A percentile compares a stretch with the other conserved stretches of the same genome.
phyloP scores from a whole-genome alignment of 257 asterid genomes.

The Hygrophila difformis region DNA sequence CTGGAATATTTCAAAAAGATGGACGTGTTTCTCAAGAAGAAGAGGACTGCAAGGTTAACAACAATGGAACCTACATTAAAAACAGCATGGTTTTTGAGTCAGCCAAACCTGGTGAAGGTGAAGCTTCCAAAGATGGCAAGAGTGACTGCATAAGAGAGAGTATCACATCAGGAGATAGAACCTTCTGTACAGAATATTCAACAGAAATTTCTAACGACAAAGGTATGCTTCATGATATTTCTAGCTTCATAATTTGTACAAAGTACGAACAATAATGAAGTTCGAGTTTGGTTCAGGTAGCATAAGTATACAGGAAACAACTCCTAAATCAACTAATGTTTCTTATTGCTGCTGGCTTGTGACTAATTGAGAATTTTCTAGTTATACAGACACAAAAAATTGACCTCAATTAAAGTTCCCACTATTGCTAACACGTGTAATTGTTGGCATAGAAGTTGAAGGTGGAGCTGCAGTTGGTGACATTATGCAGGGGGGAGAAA shows the following conservation, averaged over 20 bases:
- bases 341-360: background rate
- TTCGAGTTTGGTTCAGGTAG: slow-evolving; percentile 5
- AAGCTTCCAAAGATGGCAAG: slow-evolving; percentile 12
- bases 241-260: slow-evolving; percentile 6
- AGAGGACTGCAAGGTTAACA: slow-evolving; percentile 18
- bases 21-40: too few species aligned
- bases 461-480: slow-evolving; percentile 15
- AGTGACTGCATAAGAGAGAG: background rate
- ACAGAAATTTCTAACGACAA: slow-evolving; percentile 2
- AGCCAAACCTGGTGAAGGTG: slow-evolving; percentile 14
- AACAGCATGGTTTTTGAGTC: slow-evolving; percentile 4
- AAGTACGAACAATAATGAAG: background rate
- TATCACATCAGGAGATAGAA: slow-evolving; percentile 3
- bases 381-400: background rate
- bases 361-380: background rate
- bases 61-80: slow-evolving; percentile 1
- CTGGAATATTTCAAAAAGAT: too few species aligned
- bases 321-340: slow-evolving; percentile 6
- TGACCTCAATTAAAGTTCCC: slow-evolving; percentile 1
- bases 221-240: slow-evolving; percentile 1
- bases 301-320: slow-evolving; percentile 19
- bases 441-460: background rate
- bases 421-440: background rate
- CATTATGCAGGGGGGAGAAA: slow-evolving; percentile 9
- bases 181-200: background rate